Percentiles rank a stretch among this genome's conserved stretches.
Evolutionary conservation across 192 early-diverging fungal species (phyloP).

Genomic region (Pilaira anomala): DNA sequence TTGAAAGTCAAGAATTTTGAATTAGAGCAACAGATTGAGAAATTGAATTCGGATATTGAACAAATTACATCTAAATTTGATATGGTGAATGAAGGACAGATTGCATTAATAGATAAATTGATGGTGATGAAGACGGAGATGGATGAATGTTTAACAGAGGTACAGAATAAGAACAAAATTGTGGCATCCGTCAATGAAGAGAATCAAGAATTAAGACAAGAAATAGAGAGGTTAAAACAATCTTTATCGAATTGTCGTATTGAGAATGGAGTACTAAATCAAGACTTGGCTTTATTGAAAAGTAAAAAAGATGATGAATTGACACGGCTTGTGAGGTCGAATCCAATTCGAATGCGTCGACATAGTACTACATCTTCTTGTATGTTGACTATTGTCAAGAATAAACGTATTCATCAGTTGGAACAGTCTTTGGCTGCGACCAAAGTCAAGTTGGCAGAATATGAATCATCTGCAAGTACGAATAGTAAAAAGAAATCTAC

Average conservation of each 20-base stretch:
- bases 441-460: conserved; percentile 18
- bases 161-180: conserved; percentile 9
- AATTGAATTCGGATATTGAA: conserved; percentile 16
- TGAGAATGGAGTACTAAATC: background rate
- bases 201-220: conserved; percentile 25
- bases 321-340: no score
- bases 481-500: background rate
- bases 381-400: background rate
- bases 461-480: conserved; percentile 13
- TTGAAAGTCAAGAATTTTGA: conserved; percentile 35
- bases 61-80: conserved; percentile 28
- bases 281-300: background rate
- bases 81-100: conserved; percentile 33
- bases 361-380: background rate
- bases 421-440: conserved; percentile 16
- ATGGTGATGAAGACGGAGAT: conserved; percentile 24
- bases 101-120: conserved; percentile 33
- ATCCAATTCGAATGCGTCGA: background rate
- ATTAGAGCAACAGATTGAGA: conserved; percentile 28
- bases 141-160: conserved; percentile 19
- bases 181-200: conserved; percentile 18
- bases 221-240: conserved; percentile 13
- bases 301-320: background rate
- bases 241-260: background rate
- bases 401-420: conserved; percentile 6